Base-by-base conservation (phyloP, 1,284 basidiomycete species). In the Sphaerobolus stellatus region DNA sequence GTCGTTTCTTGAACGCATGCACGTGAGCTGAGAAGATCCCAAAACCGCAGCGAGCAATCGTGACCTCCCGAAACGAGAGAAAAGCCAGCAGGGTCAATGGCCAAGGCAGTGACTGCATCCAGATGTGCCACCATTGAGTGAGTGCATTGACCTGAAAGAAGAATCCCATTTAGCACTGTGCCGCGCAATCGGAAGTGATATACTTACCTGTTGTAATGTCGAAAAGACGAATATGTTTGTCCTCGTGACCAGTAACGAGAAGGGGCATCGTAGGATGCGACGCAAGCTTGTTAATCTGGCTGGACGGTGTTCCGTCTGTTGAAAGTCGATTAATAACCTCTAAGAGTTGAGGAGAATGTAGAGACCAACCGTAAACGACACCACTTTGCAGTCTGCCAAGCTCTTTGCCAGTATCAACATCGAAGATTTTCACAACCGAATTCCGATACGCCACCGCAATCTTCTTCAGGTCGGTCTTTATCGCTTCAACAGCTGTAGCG, bases 31-130 rank as follows among this genome's bases (percentile, higher is more conserved):
- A 92, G 80, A 53, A 98, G 74, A 70, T 98, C 92, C 97, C 96
- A 99, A 73, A 98, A 90, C 22, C 96, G 88, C 43, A 94, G 78
- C 18, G 92, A 94, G 68, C 94, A 94, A 69, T 99, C 96, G 66
- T 97, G 92, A 48, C 91, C 90, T 36, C 90, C 92, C 1, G 94
- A 94, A 3, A 94, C 88, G 40, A 98, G 82, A 9, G 88, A 88
- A 69, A 95, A 83, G 38, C 91, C 92, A 2, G 91, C 78, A 0
- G 92, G 84, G 58, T 96, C 93, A 57, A 98, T 86, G 36, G 92
- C 90, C 29, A 99, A 73, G 24, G 90, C 92, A 4, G 94, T 97
- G 46, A 98, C 90, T 2, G 91, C 87, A 61, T 95, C 91, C 28
- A 94, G 78, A 68, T 99, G 97, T 16, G 93, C 94, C 8, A 90